Conservation (phyloP, 257 asterid species). For the Fraxinus quadrangulata region DNA sequence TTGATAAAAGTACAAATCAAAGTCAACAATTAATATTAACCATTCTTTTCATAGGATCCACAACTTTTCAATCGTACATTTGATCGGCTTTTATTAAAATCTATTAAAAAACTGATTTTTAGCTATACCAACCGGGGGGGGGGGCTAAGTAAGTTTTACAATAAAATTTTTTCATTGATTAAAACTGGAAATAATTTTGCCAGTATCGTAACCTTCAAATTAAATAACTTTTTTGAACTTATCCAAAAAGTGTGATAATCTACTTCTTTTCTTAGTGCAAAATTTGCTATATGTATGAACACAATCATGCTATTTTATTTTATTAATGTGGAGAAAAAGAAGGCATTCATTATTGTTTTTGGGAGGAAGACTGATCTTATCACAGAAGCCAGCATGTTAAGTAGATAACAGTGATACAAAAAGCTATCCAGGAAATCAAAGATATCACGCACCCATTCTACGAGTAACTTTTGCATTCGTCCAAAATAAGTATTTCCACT, state of each 20-base stretch:
- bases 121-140: no score
- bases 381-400: not conserved
- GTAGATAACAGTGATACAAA: not conserved
- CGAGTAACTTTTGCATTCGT: constrained; percentile 58
- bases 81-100: no score
- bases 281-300: not conserved
- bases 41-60: no score
- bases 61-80: no score
- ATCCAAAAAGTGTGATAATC: not conserved
- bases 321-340: not conserved
- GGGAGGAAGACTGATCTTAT: not conserved
- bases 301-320: not conserved
- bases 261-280: not conserved
- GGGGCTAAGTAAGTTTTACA: not conserved
- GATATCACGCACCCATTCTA: constrained; percentile 73
- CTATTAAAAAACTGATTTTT: no score
- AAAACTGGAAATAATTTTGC: not conserved
- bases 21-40: no score
- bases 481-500: constrained; percentile 57
- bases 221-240: not conserved
- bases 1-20: no score
- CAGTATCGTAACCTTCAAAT: not conserved
- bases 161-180: not conserved
- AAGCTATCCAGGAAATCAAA: constrained; percentile 23
- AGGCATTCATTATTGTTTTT: not conserved